Evolutionary conservation across 768 basidiomycete genomes (phyloP), one percentile per base, ranked within the genome.

Genomic region (Mycena pura): DNA sequence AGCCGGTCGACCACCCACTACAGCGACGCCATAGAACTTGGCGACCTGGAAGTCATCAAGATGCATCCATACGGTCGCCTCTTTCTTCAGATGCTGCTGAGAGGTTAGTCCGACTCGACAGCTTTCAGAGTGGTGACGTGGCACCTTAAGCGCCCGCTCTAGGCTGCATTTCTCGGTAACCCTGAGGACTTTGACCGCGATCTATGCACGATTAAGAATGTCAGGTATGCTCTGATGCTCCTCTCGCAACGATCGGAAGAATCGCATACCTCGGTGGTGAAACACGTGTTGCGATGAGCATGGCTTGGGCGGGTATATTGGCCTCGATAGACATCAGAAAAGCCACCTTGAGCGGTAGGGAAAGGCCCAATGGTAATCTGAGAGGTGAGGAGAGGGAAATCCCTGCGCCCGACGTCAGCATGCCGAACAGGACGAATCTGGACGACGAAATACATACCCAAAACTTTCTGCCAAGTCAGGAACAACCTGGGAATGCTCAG

Each of bases 1-100:
- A 46, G 45, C 45, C 45, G 45, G 45, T 46, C 45, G 45, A 31
- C 28, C 45, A n/a, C n/a, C n/a, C n/a, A n/a, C n/a, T n/a, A n/a
- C n/a, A n/a, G n/a, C n/a, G n/a, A n/a, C 14, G 38, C 38, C 38
- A 39, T 39, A 39, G 38, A 39, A 39, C 38, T 39, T 39, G 38
- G 38, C 38, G 14, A 39, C 38, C 15, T 39, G 38, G 38, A 39
- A 15, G 38, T 39, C 38, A 39, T 39, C 38, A 15, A 39, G 38
- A 13, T 39, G 38, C 38, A 15, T 15, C 38, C 38, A 39, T 15
- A 39, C 38, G 38, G 38, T 39, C 38, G 38, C 38, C 38, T 39
- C 38, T 39, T 39, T 39, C 38, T 39, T 39, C 38, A 39, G 14
- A 39, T 39, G 38, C 38, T 39, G 38, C 38, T 15, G 38, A 39